Base-by-base conservation (phyloP, 805 yeast genomes). In the Candida railenensis region DNA sequence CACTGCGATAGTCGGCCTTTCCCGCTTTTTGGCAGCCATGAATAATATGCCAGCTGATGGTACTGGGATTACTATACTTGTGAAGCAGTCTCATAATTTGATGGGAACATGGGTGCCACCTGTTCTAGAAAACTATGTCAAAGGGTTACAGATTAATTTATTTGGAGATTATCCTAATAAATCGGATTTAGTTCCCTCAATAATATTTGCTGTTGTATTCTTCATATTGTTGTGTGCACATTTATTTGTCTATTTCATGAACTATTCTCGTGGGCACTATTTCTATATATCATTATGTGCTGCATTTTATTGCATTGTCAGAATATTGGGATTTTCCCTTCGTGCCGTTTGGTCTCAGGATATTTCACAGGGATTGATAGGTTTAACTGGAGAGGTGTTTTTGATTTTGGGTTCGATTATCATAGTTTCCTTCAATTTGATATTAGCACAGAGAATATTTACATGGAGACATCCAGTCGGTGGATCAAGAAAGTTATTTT, bases 401-500 rank as follows among this genome's bases (percentile, higher is more conserved):
- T 57, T 78, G 21, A 74, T 81, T 51, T 66, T 82, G 5, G 82
- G 89, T 3, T 74, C 81, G 15, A 77, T 83, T 14, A 58, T 81
- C 22, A 58, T 85, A 38, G 79, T 81, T 32, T 75, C 85, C 2
- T 71, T 81, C 56, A 83, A 82, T 57, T 70, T 84, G 61, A 76
- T 84, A 16, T 65, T 86, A 44, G 88, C 87, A 3, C 90, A 85
- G 61, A 77, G 91, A 60, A 68, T 85, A 19, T 83, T 84, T 63
- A 83, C 89, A 4, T 84, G 89, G 87, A 72, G 84, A 60, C 90
- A 86, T 58, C 91, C 92, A 8, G 82, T 78, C 43, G 74, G 82
- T 11, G 91, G 90, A 34, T 73, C 79, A 16, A 62, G 76, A 37
- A 67, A 62, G 46, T 48, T 68, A 33, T 80, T 85, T 55, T 78